These are phyloP conservation scores for Pythium periplocum DNA, from an alignment of 352 stramenopile genomes.

Conservation along the genomic window DNA sequence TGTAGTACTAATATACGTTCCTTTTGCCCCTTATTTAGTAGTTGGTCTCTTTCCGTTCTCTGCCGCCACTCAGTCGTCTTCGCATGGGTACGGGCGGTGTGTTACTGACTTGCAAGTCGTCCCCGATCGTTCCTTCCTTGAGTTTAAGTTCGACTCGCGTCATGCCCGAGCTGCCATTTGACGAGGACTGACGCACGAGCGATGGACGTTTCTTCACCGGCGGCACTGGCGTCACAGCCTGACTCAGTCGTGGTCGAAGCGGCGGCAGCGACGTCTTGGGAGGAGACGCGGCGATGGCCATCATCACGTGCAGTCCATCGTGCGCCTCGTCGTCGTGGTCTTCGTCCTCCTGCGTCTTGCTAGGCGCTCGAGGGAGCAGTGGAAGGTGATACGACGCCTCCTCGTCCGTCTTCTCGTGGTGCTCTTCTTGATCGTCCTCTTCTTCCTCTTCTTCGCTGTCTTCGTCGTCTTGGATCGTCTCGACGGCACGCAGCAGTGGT, in stretches of 20 bases:
- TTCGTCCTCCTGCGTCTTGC: constrained; percentile 2
- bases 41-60: too few relatives aligned
- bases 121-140: constrained; percentile 47
- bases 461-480: constrained; percentile 1
- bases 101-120: constrained; percentile 24
- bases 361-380: neutral
- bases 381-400: neutral
- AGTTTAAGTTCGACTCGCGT: constrained; percentile 47
- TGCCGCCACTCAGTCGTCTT: too few relatives aligned
- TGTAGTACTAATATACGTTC: too few relatives aligned
- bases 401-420: constrained; percentile 5
- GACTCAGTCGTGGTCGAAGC: constrained; percentile 7
- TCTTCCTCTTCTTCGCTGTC: neutral
- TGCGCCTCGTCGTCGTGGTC: constrained; percentile 8
- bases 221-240: neutral
- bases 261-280: constrained; percentile 13
- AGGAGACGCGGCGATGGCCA: constrained; percentile 4
- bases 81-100: too few relatives aligned
- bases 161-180: constrained; percentile 18
- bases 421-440: constrained; percentile 8
- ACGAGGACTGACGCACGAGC: constrained; percentile 11
- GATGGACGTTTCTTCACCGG: constrained; percentile 12
- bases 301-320: constrained; percentile 10
- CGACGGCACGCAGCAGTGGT: too few relatives aligned
- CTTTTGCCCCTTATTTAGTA: too few relatives aligned